These are phyloP conservation scores for Pholiota molesta DNA, from an alignment of 768 basidiomycete genomes.

Conservation along the genomic window DNA sequence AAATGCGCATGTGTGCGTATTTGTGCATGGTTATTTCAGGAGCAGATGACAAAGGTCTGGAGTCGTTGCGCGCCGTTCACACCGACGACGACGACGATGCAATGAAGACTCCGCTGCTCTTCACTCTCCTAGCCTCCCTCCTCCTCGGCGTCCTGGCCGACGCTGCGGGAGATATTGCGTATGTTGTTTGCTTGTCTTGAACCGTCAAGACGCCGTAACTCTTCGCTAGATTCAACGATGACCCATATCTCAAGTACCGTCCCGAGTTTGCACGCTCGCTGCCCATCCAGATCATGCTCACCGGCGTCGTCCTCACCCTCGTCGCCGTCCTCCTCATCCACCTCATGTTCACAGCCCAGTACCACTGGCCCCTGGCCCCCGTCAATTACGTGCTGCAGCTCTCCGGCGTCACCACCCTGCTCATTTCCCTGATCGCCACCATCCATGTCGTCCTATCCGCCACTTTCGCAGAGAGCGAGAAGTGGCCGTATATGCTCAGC, in stretches of 20 bases:
- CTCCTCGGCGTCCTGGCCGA: neutral
- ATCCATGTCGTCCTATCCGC: slow-evolving; percentile 72
- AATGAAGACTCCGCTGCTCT: neutral
- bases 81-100: slow-evolving; percentile 1
- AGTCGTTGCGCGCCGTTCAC: neutral
- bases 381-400: slow-evolving; percentile 92
- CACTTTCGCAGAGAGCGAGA: slow-evolving; percentile 60
- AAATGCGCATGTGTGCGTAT: neutral
- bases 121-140: neutral
- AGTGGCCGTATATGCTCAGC: slow-evolving; percentile 96
- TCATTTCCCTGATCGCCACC: slow-evolving; percentile 77
- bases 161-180: neutral
- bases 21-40: neutral
- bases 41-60: neutral
- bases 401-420: slow-evolving; percentile 77
- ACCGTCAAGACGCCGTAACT: neutral
- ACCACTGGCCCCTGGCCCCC: slow-evolving; percentile 92
- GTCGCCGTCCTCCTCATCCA: slow-evolving; percentile 87
- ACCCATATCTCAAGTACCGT: slow-evolving; percentile 80
- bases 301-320: slow-evolving; percentile 84
- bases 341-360: slow-evolving; percentile 92
- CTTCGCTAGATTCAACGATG: slow-evolving; percentile 25
- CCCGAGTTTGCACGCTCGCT: slow-evolving; percentile 87
- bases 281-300: slow-evolving; percentile 87
- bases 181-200: neutral